Base-by-base conservation (phyloP, 495 filamentous ascomycete species). In the Penicillium desertorum region DNA sequence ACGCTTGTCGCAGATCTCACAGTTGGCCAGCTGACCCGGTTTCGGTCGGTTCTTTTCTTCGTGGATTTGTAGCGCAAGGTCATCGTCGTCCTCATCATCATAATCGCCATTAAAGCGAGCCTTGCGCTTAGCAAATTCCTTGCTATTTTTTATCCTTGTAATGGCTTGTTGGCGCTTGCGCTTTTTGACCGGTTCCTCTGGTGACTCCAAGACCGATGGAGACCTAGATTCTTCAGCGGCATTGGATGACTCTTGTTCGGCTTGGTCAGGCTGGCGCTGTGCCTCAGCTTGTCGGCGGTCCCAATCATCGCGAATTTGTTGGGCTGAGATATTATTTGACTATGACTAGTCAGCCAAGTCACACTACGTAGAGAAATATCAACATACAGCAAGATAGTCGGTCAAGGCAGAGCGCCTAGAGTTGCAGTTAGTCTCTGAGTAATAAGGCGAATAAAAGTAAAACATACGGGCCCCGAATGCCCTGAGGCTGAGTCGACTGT, bases 261-360 rank as follows among this genome's bases (percentile, higher is more conserved):
- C 16, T 39, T 39, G 36, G n/a, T 17, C 29, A 45, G 42, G 34
- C 52, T 46, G 52, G 19, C 43, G 14, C 12, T 20, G n/a, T 44
- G 76, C 74, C 54, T 80, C 77, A 59, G 71, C 64, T 32, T 74
- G 55, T 47, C 80, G 72, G 54, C 72, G 71, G 49, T 76, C 83
- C 75, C 81, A 86, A 57, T 91, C 84, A 53, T 82, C 72, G 39
- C 83, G 80, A 60, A 96, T 96, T 58, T 90, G 86, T 29, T 78
- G 75, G 5, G 90, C 91, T n/a, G 89, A 92, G 66, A 96, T 96
- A 60, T 94, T 94, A 69, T 96, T 88, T 11, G 90, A 87, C 84
- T 90, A 60, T 19, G 61, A 19, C 45, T n/a, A 48, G 37, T 61
- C 29, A 65, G 61, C 25, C 30, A 56, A 17, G 36, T 7, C 16